Evolutionary conservation across 805 yeast genomes (phyloP).

Genomic region (Metschnikowia baotianmanensis): DNA sequence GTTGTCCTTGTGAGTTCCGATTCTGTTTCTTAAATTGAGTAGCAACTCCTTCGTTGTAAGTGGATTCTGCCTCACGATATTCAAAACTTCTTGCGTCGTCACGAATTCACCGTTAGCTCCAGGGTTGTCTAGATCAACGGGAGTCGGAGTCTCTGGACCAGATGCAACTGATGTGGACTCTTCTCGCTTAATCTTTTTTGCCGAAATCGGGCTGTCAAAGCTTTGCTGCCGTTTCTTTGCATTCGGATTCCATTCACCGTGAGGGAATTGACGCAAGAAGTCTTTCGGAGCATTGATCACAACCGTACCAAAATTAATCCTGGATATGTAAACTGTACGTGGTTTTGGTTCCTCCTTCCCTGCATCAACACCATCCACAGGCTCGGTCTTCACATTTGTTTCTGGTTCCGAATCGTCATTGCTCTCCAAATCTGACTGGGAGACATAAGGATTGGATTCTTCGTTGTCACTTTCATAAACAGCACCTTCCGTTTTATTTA

Average conservation of each 20-base stretch:
- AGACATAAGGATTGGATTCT: constrained; percentile 73
- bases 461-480: constrained; percentile 88
- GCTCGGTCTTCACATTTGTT: constrained; percentile 33
- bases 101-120: constrained; percentile 47
- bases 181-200: constrained; percentile 42
- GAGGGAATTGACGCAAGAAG: constrained; percentile 64
- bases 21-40: constrained; percentile 56
- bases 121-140: constrained; percentile 32
- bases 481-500: constrained; percentile 82
- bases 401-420: constrained; percentile 52
- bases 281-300: constrained; percentile 62
- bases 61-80: constrained; percentile 55
- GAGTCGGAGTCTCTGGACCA: constrained; percentile 9
- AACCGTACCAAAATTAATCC: constrained; percentile 42
- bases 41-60: constrained; percentile 64
- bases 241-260: constrained; percentile 82
- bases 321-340: constrained; percentile 22
- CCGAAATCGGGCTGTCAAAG: constrained; percentile 25
- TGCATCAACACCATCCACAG: constrained; percentile 21
- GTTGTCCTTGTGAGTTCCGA: constrained; percentile 62
- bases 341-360: constrained; percentile 8
- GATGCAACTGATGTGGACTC: constrained; percentile 17
- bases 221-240: constrained; percentile 36
- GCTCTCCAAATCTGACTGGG: constrained; percentile 53
- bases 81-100: constrained; percentile 70